These are phyloP conservation scores for Backusella parvicylindrica DNA, from an alignment of 192 early-diverging fungal species.

Conservation along the genomic window DNA sequence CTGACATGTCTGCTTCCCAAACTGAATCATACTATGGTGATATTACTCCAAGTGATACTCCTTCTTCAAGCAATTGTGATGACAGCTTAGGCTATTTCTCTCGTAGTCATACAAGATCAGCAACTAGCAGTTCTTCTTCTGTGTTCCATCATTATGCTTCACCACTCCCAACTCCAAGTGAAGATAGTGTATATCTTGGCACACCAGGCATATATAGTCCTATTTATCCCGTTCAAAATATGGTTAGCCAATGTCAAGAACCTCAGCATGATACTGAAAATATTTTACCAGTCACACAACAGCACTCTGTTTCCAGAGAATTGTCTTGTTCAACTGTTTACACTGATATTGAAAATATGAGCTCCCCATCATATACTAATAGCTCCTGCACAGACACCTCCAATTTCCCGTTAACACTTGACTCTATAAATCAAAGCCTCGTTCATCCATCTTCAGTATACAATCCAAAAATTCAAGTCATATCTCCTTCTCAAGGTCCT, in stretches of 20 bases:
- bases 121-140: not conserved
- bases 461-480: conserved; percentile 49
- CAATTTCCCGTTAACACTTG: not conserved
- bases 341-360: not conserved
- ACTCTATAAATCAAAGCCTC: not conserved
- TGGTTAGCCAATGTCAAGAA: not conserved
- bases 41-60: not conserved
- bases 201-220: not conserved
- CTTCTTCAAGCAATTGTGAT: not conserved
- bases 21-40: not conserved
- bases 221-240: not conserved
- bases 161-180: not conserved
- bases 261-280: not conserved
- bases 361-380: not conserved
- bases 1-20: not conserved
- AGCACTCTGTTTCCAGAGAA: not conserved
- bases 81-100: not conserved
- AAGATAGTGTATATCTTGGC: not conserved
- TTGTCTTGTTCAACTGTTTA: not conserved
- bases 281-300: not conserved
- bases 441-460: not conserved
- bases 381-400: not conserved
- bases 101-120: not conserved
- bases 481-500: conserved; percentile 82
- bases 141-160: not conserved